phyloP scores from a whole-genome alignment of 176 grass and related monocot species.

The Bolboschoenus planiculmis region DNA sequence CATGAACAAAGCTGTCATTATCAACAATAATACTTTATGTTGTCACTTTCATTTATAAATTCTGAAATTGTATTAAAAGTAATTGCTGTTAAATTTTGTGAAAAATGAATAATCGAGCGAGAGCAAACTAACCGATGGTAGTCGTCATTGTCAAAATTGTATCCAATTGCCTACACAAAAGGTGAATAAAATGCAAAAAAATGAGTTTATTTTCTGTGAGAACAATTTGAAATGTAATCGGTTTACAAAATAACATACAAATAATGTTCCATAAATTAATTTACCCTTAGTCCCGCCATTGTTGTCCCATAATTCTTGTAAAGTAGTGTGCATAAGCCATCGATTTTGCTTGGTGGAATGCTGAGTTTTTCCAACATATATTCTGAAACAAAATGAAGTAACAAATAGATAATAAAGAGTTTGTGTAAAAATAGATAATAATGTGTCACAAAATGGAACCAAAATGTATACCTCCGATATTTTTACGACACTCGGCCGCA shows the following conservation, averaged over 20 bases:
- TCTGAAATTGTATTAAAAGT: neutral
- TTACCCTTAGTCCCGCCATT: constrained; percentile 91
- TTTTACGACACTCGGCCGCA: constrained; percentile 53
- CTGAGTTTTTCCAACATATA: constrained; percentile 93
- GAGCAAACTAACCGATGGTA: constrained; percentile 50
- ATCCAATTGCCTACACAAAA: constrained; percentile 64
- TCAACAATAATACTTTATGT: neutral
- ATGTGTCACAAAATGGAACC: neutral
- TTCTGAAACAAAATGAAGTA: constrained; percentile 25
- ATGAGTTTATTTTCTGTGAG: neutral
- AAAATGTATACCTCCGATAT: constrained; percentile 55
- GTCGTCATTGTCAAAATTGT: constrained; percentile 79
- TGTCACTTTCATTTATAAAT: neutral
- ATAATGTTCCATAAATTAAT: neutral
- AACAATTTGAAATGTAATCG: neutral
- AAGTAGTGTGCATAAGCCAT: constrained; percentile 55
- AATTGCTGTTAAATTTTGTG: neutral
- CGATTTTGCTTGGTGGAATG: constrained; percentile 65
- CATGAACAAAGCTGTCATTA: constrained; percentile 67
- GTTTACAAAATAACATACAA: neutral
- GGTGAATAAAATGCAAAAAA: neutral
- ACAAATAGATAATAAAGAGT: neutral
- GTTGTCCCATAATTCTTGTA: constrained; percentile 96
- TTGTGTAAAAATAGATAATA: too few species aligned
- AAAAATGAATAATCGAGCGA: neutral